These are phyloP conservation scores for Maudiozyma turicensis DNA, from an alignment of 805 yeast genomes.

Conservation along the genomic window DNA sequence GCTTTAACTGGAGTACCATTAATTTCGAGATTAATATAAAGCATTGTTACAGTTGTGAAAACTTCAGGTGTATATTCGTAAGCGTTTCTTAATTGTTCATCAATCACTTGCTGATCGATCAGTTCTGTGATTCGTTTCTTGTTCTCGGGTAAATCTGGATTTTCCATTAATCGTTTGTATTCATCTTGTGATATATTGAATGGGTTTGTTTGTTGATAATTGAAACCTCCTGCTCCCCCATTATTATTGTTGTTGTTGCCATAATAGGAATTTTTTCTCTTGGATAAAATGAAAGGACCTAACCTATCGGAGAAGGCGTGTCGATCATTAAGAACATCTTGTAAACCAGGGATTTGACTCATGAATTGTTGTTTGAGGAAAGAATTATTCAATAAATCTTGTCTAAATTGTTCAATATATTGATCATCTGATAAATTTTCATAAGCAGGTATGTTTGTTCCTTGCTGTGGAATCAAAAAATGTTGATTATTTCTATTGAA, in stretches of 20 bases:
- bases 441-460: neutral
- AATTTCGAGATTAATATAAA: constrained; percentile 66
- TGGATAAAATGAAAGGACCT: constrained; percentile 29
- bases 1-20: constrained; percentile 81
- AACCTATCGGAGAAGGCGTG: constrained; percentile 36
- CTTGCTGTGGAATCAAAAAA: neutral
- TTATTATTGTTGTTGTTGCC: constrained; percentile 3
- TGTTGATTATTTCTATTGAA: neutral
- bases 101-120: constrained; percentile 61
- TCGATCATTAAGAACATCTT: constrained; percentile 38
- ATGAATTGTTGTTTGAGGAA: constrained; percentile 30
- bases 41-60: constrained; percentile 74
- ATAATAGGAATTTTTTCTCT: constrained; percentile 4
- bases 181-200: constrained; percentile 38
- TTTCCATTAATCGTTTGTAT: constrained; percentile 41
- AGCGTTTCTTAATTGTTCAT: constrained; percentile 72
- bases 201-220: constrained; percentile 11
- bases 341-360: constrained; percentile 39
- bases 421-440: constrained; percentile 10
- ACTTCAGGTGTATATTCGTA: constrained; percentile 84
- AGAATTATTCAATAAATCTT: constrained; percentile 38
- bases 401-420: constrained; percentile 40
- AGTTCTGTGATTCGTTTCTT: constrained; percentile 57
- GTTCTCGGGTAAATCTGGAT: constrained; percentile 64
- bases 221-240: neutral